A percentile compares a stretch with the other conserved stretches of the same genome.
phyloP scores from a whole-genome alignment of 2,329 filamentous ascomycete genomes.

The Penicillium sp. region DNA sequence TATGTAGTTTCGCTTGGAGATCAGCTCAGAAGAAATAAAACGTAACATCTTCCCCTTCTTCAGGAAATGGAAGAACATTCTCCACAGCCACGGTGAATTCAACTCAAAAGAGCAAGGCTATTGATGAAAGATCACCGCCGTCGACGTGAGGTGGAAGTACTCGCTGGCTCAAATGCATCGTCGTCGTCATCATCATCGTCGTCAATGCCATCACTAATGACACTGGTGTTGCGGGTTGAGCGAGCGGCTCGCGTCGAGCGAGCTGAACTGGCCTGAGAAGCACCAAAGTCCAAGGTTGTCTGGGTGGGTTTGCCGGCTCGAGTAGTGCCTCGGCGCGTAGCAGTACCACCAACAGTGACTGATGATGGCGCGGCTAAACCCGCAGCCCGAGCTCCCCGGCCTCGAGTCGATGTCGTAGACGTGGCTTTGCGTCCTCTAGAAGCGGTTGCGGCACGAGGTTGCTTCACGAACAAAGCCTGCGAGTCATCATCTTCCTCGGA shows the following conservation, averaged over 20 bases:
- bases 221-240: constrained; percentile 37
- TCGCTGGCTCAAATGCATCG: constrained; percentile 51
- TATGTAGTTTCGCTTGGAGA: background rate
- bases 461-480: constrained; percentile 47
- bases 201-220: constrained; percentile 44
- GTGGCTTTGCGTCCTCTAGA: constrained; percentile 29
- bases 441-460: constrained; percentile 30
- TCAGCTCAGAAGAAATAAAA: background rate
- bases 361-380: constrained; percentile 39
- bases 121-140: constrained; percentile 25
- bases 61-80: background rate
- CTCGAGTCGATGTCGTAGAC: constrained; percentile 24
- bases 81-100: constrained; percentile 5
- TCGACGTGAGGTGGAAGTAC: constrained; percentile 23
- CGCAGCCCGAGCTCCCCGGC: constrained; percentile 30
- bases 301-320: constrained; percentile 38
- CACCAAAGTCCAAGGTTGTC: constrained; percentile 46
- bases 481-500: constrained; percentile 39
- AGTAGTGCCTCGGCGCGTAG: constrained; percentile 29
- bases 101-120: background rate
- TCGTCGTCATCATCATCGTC: constrained; percentile 44
- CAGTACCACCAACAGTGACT: constrained; percentile 31
- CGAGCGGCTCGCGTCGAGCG: constrained; percentile 33
- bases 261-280: constrained; percentile 39
- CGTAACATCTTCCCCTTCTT: background rate